A percentile compares a stretch with the other conserved stretches of the same genome.
Conservation (phyloP, 495 filamentous ascomycete species). For the Penicillium atrosanguineum region DNA sequence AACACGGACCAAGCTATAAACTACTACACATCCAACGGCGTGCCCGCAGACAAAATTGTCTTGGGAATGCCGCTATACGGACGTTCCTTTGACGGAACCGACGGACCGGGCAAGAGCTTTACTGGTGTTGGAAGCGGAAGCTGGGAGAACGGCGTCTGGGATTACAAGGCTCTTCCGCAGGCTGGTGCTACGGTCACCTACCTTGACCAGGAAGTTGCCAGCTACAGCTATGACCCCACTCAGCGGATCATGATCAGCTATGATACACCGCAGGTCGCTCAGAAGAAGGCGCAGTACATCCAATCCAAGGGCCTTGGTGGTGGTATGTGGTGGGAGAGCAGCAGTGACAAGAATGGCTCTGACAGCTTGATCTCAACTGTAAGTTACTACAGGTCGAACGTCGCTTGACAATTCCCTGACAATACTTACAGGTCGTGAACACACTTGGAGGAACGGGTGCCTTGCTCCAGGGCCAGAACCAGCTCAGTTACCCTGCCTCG, state of each 20-base stretch:
- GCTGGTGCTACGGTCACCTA: conserved; percentile 24
- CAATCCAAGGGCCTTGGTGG: conserved; percentile 64
- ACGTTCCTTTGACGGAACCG: conserved; percentile 69
- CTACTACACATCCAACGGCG: conserved; percentile 62
- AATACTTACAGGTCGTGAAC: conserved; percentile 26
- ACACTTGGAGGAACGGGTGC: conserved; percentile 24
- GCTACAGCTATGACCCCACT: conserved; percentile 64
- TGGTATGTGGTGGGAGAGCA: conserved; percentile 90
- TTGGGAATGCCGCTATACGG: conserved; percentile 88
- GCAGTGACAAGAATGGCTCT: conserved; percentile 60
- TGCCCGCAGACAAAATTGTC: conserved; percentile 67
- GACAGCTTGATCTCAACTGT: conserved; percentile 62
- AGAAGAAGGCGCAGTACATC: conserved; percentile 66
- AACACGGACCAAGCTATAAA: conserved; percentile 60
- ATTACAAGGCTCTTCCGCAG: conserved; percentile 62
- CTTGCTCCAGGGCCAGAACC: conserved; percentile 29
- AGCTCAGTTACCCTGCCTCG: conserved; percentile 34
- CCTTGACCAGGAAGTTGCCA: conserved; percentile 39
- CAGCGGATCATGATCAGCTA: conserved; percentile 69
- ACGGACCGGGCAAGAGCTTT: conserved; percentile 66
- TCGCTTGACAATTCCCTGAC: neutral
- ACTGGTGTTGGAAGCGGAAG: conserved; percentile 63
- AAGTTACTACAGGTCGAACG: conserved; percentile 10
- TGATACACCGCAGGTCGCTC: conserved; percentile 61
- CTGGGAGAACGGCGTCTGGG: conserved; percentile 78